Evolutionary conservation across 306 rosid genomes (phyloP), one percentile per base, ranked within the genome.

Genomic region (Bauhinia variegata): DNA sequence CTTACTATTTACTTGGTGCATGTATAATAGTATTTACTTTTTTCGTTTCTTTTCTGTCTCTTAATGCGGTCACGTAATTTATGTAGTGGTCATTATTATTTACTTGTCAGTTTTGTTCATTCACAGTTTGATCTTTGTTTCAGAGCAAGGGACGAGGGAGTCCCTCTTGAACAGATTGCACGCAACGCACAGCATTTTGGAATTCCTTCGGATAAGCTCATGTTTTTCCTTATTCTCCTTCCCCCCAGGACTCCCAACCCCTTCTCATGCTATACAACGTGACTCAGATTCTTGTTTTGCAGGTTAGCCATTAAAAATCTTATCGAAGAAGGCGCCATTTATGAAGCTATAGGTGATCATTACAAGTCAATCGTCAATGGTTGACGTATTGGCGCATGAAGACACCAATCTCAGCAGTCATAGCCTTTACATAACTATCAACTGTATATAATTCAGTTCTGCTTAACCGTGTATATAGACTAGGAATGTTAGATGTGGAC

Each of bases 331-430:
- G 88, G 85, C 60, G 10, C 36, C 11, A 58, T 90, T 66, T 89
- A 89, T 75, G 86, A 82, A 71, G 71, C 88, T 12, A 78, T 85
- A 73, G 42, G 42, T 0, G 87, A 82, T 49, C 86, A 85, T 83
- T 89, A 60, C 8, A 88, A 93, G 78, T 87, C 96, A 49, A 74
- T 75, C 54, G 17, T 75, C 68, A 73, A 92, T 11, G 93, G 87
- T 67, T 92, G 89, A 92, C 67, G 18, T 43, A 36, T 58, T 11
- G 46, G 30, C 57, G n/a, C 52, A 28, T 51, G 37, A 18, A 16
- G 34, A 56, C 63, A 54, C 66, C 36, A 14, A n/a, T n/a, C n/a
- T n/a, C n/a, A n/a, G n/a, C n/a, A n/a, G n/a, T n/a, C n/a, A n/a
- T n/a, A 11, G 39, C 38, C 69, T 48, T 38, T 7, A 33, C 8